Evolutionary conservation across 2,329 filamentous ascomycete genomes (phyloP).

Genomic region (Monosporascus sp.): DNA sequence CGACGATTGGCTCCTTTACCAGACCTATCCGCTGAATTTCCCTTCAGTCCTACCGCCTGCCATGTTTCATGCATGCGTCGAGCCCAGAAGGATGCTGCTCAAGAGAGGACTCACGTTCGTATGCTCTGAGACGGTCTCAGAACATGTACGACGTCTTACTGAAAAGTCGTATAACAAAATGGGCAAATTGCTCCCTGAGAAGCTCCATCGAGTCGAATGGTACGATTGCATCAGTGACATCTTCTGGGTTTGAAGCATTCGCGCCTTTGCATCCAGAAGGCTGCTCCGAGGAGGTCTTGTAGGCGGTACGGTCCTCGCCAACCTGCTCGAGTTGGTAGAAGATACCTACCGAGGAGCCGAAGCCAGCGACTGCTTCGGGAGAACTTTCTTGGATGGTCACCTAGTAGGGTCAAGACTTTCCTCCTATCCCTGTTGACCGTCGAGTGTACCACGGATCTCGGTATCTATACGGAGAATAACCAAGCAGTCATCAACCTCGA

Average conservation of each 20-base stretch:
- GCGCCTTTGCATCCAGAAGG: neutral
- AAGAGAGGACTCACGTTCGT: neutral
- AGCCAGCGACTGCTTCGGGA: constrained; percentile 3
- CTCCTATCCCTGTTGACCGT: constrained; percentile 7
- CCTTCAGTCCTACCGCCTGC: neutral
- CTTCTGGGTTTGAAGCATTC: neutral
- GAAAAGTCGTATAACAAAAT: neutral
- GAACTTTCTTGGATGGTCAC: neutral
- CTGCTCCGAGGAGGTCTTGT: neutral
- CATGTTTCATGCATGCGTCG: neutral
- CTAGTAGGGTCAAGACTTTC: constrained; percentile 5
- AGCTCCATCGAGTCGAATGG: neutral
- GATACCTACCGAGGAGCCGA: constrained; percentile 1
- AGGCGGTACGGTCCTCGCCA: neutral
- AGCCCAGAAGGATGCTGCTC: neutral
- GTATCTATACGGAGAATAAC: constrained; percentile 3
- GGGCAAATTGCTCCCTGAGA: neutral
- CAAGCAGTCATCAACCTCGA: constrained; percentile 5
- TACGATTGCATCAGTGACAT: neutral
- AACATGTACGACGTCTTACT: too few species aligned
- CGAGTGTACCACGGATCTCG: constrained; percentile 2
- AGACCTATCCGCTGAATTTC: neutral
- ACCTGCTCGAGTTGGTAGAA: neutral
- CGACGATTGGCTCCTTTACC: neutral
- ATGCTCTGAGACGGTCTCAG: too few species aligned